Conservation (phyloP, 176 grass and related monocot genomes). For the Rhynchospora tenuis region DNA sequence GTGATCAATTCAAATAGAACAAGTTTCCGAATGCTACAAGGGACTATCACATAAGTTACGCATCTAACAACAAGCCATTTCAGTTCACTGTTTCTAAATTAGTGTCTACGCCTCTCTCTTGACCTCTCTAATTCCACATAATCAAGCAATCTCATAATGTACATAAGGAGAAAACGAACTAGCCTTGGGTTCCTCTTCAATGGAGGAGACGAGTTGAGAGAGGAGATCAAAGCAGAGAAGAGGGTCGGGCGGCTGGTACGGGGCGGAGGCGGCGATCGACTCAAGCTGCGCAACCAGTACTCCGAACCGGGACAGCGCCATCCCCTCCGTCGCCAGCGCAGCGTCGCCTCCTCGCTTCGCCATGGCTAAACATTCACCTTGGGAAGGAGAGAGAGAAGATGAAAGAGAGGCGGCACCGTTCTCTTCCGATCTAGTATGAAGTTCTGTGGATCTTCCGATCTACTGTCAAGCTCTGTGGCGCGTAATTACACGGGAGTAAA, state of each 20-base stretch:
- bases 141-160: background rate
- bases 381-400: background rate
- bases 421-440: background rate
- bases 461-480: background rate
- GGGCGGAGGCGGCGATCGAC: slow-evolving; percentile 79
- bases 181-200: slow-evolving; percentile 83
- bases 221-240: slow-evolving; percentile 99
- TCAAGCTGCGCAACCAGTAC: slow-evolving; percentile 87
- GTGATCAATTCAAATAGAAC: background rate
- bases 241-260: slow-evolving; percentile 67
- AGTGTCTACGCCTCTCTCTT: background rate
- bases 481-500: background rate
- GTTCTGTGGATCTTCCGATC: slow-evolving; percentile 20
- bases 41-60: background rate
- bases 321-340: slow-evolving; percentile 28
- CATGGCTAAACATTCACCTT: slow-evolving; percentile 32
- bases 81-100: background rate
- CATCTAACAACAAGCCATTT: background rate
- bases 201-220: slow-evolving; percentile 77
- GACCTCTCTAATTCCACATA: background rate
- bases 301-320: slow-evolving; percentile 84
- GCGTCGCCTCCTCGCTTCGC: slow-evolving; percentile 54
- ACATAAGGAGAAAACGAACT: background rate
- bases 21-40: background rate
- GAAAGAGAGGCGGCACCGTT: slow-evolving; percentile 7